phyloP scores from a whole-genome alignment of 306 rosid genomes.

The Fragaria iinumae region DNA sequence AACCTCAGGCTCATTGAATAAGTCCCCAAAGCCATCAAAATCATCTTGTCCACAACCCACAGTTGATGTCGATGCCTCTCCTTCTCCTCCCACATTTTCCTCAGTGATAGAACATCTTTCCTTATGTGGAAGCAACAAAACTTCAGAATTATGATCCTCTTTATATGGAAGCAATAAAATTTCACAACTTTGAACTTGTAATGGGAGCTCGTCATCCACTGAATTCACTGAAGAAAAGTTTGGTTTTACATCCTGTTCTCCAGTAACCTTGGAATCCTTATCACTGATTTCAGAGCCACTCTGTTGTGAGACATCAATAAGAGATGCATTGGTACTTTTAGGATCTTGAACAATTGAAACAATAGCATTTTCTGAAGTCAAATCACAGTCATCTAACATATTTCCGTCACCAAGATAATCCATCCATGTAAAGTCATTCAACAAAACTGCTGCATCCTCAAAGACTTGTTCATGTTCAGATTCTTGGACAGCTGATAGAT shows the following conservation, averaged over 20 bases:
- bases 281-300: conserved; percentile 39
- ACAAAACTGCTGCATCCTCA: conserved; percentile 44
- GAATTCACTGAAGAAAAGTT: conserved; percentile 45
- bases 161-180: conserved; percentile 48
- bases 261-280: conserved; percentile 30
- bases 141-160: conserved; percentile 52
- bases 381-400: conserved; percentile 32
- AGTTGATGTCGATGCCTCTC: conserved; percentile 55
- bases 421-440: conserved; percentile 62
- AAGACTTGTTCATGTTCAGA: conserved; percentile 34
- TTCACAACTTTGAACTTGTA: conserved; percentile 70
- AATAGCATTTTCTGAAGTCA: conserved; percentile 36
- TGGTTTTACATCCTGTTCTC: conserved; percentile 32
- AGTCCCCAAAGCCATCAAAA: conserved; percentile 78
- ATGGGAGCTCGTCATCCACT: conserved; percentile 70
- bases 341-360: conserved; percentile 38
- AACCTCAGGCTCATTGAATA: conserved; percentile 84
- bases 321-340: conserved; percentile 30
- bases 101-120: conserved; percentile 49
- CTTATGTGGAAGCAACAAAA: conserved; percentile 73
- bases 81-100: conserved; percentile 43
- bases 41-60: conserved; percentile 59
- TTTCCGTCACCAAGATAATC: conserved; percentile 65
- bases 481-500: conserved; percentile 42
- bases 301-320: conserved; percentile 35